These are phyloP conservation scores for Recurvomyces mirabilis DNA, from an alignment of 495 filamentous ascomycete species.

Conservation along the genomic window DNA sequence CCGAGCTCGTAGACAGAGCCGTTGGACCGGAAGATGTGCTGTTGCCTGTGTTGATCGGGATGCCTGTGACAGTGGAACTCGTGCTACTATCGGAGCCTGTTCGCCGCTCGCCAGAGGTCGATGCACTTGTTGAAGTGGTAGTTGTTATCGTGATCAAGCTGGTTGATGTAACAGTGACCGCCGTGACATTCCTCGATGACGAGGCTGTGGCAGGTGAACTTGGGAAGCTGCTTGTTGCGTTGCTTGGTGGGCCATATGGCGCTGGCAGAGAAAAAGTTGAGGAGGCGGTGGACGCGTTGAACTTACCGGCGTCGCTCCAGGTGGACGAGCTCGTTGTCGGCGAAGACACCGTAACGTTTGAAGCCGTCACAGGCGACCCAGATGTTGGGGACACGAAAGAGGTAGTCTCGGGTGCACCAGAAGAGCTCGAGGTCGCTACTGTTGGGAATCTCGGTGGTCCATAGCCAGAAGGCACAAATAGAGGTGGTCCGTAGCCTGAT, in stretches of 20 bases:
- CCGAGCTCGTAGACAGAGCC: background rate
- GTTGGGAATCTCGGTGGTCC: background rate
- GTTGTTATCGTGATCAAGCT: no score
- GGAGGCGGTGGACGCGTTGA: background rate
- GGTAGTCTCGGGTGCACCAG: background rate
- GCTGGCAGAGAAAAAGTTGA: background rate
- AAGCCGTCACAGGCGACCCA: background rate
- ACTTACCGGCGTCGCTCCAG: background rate
- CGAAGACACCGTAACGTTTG: background rate
- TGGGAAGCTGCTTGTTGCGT: background rate
- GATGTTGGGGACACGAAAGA: background rate
- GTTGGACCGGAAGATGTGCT: background rate
- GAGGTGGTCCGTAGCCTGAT: constrained; percentile 1
- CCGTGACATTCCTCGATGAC: no score
- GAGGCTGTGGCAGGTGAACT: background rate
- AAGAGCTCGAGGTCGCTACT: background rate
- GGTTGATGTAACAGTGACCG: no score
- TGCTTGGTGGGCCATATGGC: background rate
- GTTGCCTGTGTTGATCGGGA: background rate
- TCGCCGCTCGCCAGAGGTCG: background rate
- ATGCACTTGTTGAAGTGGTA: background rate
- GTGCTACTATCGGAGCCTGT: background rate
- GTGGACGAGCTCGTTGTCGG: background rate
- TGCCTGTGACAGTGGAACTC: background rate
- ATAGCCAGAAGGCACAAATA: background rate